Conservation (phyloP, 2,329 filamentous ascomycete species). For the Didymella segeticola region DNA sequence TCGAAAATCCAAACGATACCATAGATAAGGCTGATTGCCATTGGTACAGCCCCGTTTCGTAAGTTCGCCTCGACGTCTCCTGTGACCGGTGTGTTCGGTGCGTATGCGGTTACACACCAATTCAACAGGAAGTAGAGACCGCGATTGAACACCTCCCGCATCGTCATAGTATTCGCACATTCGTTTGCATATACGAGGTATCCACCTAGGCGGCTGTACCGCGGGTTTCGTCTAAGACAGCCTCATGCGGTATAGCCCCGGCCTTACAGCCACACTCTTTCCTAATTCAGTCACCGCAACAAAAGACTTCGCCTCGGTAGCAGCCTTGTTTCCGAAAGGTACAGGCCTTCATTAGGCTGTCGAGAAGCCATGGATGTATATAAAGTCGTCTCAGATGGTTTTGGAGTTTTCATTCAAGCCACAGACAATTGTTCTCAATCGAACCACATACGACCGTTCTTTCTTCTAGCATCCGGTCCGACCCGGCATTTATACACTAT, state of each 20-base stretch:
- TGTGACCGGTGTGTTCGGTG: too few species aligned
- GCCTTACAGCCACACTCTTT: constrained; percentile 12
- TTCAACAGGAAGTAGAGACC: background rate
- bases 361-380: background rate
- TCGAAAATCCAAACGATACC: too few species aligned
- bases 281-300: constrained; percentile 14
- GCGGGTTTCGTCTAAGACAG: constrained; percentile 8
- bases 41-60: too few species aligned
- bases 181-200: background rate
- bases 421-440: background rate
- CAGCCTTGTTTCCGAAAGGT: constrained; percentile 1
- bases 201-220: constrained; percentile 5
- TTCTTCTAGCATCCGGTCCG: too few species aligned
- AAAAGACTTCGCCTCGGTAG: background rate
- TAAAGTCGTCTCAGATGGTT: background rate
- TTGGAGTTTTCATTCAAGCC: background rate
- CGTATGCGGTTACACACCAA: too few species aligned
- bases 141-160: background rate
- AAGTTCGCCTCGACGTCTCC: too few species aligned
- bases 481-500: too few species aligned
- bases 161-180: background rate
- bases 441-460: background rate
- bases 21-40: too few species aligned
- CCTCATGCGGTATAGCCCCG: constrained; percentile 7
- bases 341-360: background rate